These are phyloP conservation scores for Apiospora rasikravindrae DNA, from an alignment of 2,329 filamentous ascomycete genomes.

Conservation along the genomic window DNA sequence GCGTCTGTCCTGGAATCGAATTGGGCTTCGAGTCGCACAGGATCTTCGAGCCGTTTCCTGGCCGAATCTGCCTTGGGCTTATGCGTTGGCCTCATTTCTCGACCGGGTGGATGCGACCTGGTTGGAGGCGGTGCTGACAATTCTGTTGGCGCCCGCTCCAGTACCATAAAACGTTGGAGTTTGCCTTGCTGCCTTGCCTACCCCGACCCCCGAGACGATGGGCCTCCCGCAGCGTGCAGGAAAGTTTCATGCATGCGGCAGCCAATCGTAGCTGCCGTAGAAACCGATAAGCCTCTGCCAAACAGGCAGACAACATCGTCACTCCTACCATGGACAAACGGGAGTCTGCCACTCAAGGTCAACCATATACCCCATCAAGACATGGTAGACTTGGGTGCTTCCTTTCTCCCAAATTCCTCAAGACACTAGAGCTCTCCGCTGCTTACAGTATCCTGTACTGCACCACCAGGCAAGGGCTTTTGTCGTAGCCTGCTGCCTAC, in stretches of 20 bases:
- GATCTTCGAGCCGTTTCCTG: neutral
- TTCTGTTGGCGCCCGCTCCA: neutral
- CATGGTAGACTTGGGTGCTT: neutral
- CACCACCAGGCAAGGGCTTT: neutral
- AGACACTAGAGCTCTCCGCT: neutral
- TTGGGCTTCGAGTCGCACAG: neutral
- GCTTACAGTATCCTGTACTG: neutral
- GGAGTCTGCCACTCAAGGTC: neutral
- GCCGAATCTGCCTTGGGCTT: neutral
- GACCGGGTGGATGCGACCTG: neutral
- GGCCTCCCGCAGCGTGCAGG: constrained; percentile 18
- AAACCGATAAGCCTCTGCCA: neutral
- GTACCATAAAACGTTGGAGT: neutral
- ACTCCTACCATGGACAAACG: neutral
- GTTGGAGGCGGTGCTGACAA: neutral
- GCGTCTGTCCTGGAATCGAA: neutral
- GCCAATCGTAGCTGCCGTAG: neutral
- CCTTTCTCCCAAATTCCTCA: neutral
- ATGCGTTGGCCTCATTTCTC: neutral
- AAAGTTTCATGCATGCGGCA: neutral
- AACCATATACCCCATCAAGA: neutral
- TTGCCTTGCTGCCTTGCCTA: constrained; percentile 1
- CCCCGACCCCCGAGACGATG: neutral
- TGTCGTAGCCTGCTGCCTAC: neutral
- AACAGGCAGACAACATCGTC: neutral